These are phyloP conservation scores for Penicillium digitatum DNA, from an alignment of 2,329 filamentous ascomycete genomes.

Conservation along the genomic window DNA sequence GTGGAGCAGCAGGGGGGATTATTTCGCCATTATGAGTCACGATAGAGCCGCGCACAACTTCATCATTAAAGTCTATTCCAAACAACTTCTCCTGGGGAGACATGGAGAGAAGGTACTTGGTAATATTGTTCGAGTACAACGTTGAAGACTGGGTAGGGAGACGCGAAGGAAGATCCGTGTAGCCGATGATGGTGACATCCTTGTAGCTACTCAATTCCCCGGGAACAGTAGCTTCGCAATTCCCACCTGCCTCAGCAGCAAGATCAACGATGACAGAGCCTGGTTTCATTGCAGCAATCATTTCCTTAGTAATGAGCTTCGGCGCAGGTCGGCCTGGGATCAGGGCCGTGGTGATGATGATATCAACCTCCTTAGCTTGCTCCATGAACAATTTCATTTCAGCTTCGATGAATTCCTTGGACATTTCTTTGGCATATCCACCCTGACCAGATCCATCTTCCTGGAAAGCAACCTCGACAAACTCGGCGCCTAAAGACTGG, in stretches of 20 bases:
- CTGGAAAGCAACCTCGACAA: conserved; percentile 78
- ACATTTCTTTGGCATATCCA: conserved; percentile 92
- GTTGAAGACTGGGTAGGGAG: conserved; percentile 86
- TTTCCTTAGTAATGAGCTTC: conserved; percentile 75
- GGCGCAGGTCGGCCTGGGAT: conserved; percentile 82
- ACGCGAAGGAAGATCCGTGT: conserved; percentile 81
- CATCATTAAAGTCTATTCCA: conserved; percentile 74
- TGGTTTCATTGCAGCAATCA: conserved; percentile 81
- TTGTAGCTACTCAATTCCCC: conserved; percentile 68
- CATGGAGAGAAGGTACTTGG: conserved; percentile 81
- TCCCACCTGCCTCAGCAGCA: conserved; percentile 81
- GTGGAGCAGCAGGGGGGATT: conserved; percentile 69
- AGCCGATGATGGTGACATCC: conserved; percentile 81
- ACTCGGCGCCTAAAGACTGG: conserved; percentile 83
- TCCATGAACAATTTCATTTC: conserved; percentile 91
- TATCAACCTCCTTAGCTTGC: conserved; percentile 82
- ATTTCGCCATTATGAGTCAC: conserved; percentile 75
- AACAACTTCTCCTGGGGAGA: conserved; percentile 72
- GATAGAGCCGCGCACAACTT: conserved; percentile 80
- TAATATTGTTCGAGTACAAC: conserved; percentile 90
- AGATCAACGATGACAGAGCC: conserved; percentile 85
- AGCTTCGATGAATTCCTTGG: conserved; percentile 84
- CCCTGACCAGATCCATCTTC: conserved; percentile 82
- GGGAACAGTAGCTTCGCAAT: conserved; percentile 75
- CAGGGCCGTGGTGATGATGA: conserved; percentile 87